Evolutionary conservation across 2,329 filamentous ascomycete genomes (phyloP).

Genomic region (Dothideomycetes sp.): DNA sequence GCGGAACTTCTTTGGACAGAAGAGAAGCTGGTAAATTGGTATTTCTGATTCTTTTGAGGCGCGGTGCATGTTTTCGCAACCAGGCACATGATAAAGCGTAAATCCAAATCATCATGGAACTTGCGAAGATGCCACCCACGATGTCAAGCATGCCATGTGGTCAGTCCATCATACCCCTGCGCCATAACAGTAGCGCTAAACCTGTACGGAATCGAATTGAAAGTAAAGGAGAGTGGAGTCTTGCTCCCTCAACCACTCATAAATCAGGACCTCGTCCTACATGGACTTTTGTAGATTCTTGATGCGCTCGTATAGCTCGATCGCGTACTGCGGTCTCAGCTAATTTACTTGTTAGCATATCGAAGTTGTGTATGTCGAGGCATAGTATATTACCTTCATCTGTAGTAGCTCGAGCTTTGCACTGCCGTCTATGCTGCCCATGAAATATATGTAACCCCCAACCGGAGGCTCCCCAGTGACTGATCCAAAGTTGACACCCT

Average conservation of each 20-base stretch:
- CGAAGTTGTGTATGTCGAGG: background rate
- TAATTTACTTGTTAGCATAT: conserved; percentile 12
- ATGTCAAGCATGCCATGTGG: too few species aligned
- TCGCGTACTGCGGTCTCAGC: conserved; percentile 32
- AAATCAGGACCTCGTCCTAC: too few species aligned
- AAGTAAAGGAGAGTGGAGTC: too few species aligned
- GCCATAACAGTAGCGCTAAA: background rate
- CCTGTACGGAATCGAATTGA: too few species aligned
- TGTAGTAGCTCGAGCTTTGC: conserved; percentile 40
- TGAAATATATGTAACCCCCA: conserved; percentile 59
- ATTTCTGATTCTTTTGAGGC: too few species aligned
- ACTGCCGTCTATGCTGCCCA: conserved; percentile 43
- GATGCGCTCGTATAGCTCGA: conserved; percentile 36
- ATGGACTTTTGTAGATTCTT: conserved; percentile 27
- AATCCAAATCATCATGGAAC: background rate
- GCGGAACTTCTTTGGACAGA: too few species aligned
- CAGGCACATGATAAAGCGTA: too few species aligned
- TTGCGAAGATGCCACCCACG: too few species aligned
- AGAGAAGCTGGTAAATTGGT: too few species aligned
- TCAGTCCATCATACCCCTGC: background rate
- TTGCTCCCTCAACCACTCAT: too few species aligned
- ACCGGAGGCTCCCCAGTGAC: conserved; percentile 50
- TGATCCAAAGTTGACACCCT: conserved; percentile 68
- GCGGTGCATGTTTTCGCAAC: too few species aligned
- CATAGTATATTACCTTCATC: conserved; percentile 41